Evolutionary conservation across 2,329 filamentous ascomycete species (phyloP), one percentile per base, ranked within the genome.

Genomic region (Phaeosphaeriaceae sp.): DNA sequence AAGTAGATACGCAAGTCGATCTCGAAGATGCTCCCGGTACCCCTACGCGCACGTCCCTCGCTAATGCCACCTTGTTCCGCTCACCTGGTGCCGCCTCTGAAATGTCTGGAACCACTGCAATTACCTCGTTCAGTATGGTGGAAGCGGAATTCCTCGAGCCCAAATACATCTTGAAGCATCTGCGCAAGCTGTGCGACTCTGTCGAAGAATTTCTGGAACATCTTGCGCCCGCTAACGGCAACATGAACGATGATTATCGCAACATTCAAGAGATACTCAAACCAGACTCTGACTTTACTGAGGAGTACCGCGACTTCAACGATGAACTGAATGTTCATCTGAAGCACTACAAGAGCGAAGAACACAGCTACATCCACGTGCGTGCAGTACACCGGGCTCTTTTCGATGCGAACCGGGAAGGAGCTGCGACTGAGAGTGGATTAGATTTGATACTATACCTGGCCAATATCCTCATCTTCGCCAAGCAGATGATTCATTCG

Each of bases 21-120:
- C 51, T 70, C 21, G 57, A 68, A 24, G 58, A 70, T 33, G 61
- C 58, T 10, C 68, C 70, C 21, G 58, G 59, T 27, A 76, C 71
- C 5, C 72, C 73, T n/a, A 44, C 57, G 19, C 62, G 44, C 33
- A 33, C 61, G 3, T 53, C 54, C 22, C 53, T 56, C 48, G 58
- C 62, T 36, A 36, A 54, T 15, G 41, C 58, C 9, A 27, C 57
- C 19, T 48, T 55, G 17, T 66, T 67, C 46, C 70, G 66, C 50
- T 78, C 76, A 25, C 76, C 76, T n/a, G 76, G 74, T 22, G 73
- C 69, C 24, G 63, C 66, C 17, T 82, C 81, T 6, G 76, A 73
- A 42, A 78, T 81, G 66, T 83, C 82, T 3, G 80, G 80, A 15
- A 82, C 79, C 2, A 83, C 82, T 2, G 79, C 78, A 4, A 80